Evolutionary conservation across 2,329 filamentous ascomycete genomes (phyloP), one percentile per base, ranked within the genome.

Genomic region (Penicillium sp.): DNA sequence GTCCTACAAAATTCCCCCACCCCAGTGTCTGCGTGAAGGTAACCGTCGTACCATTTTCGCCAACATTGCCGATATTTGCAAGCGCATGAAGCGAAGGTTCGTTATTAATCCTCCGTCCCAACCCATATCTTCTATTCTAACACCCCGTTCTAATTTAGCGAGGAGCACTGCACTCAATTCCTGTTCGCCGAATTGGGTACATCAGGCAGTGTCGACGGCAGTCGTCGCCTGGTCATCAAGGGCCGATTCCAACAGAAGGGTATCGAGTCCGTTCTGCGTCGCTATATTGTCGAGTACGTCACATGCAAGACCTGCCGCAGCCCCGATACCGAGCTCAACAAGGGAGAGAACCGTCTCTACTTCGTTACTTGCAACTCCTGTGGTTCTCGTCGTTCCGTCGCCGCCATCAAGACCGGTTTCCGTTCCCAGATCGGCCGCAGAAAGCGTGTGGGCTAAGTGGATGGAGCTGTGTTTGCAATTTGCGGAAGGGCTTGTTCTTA

Each of bases 21-120:
- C 94, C 47, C 94, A 99, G 81, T 97, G 94, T 79, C 86, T 97
- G 72, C 92, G 94, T 79, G 94, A 99, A 91, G 94, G 94, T 75
- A 99, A 99, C 86, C 95, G 96, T 85, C 96, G 96, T 87, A 99
- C 94, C 60, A 96, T 99, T 71, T 99, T 99, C 71, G 94, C 93
- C 81, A 99, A 99, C 81, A 94, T 99, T 71, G 86, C 91, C 74
- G 94, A 99, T 74, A 97, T 99, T 70, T 96, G 91, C 84, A 96
- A 96, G 84, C 87, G 93, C 69, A 97, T 99, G 92, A 99, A 99
- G 87, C 86, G 94, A 45, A 50, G 47, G 40, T 50, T 50, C n/a
- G 47, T 42, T 23, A 39, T 8, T 39, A 16, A 16, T 19, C 1
- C 29, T 14, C n/a, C 2, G n/a, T 18, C 2, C 29, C 39, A 7